A percentile compares a stretch with the other conserved stretches of the same genome.
These are phyloP conservation scores for Penicillium sp. DNA, from an alignment of 2,329 filamentous ascomycete genomes.

Conservation along the genomic window DNA sequence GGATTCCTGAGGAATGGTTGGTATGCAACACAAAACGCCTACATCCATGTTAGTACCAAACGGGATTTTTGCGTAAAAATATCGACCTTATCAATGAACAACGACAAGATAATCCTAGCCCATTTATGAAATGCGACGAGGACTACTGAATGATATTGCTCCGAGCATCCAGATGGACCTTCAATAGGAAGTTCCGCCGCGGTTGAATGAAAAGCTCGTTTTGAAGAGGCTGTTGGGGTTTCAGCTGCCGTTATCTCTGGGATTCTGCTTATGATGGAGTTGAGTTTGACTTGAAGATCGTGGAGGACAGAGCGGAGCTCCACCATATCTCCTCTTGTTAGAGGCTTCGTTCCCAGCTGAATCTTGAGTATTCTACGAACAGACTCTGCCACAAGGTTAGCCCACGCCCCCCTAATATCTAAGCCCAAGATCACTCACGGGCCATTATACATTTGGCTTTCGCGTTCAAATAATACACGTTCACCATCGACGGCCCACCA, in stretches of 20 bases:
- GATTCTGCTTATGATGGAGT: constrained; percentile 46
- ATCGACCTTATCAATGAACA: constrained; percentile 46
- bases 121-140: constrained; percentile 50
- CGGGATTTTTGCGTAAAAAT: background rate
- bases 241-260: constrained; percentile 33
- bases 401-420: background rate
- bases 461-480: constrained; percentile 47
- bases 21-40: constrained; percentile 50
- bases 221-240: constrained; percentile 15
- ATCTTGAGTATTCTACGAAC: constrained; percentile 46
- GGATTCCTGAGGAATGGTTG: constrained; percentile 51
- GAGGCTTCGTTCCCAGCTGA: constrained; percentile 45
- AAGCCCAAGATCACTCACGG: constrained; percentile 32
- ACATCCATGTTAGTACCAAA: constrained; percentile 1
- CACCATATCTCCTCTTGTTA: constrained; percentile 47
- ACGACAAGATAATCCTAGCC: constrained; percentile 46
- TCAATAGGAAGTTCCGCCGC: constrained; percentile 38
- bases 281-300: constrained; percentile 43
- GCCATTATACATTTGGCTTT: constrained; percentile 49
- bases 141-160: constrained; percentile 46
- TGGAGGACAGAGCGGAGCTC: constrained; percentile 44
- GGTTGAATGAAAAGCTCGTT: constrained; percentile 21
- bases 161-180: constrained; percentile 37
- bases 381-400: constrained; percentile 32
- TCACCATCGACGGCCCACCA: constrained; percentile 42